Evolutionary conservation across 441 rosid species (phyloP).

Genomic region (Pelargonium australe): DNA sequence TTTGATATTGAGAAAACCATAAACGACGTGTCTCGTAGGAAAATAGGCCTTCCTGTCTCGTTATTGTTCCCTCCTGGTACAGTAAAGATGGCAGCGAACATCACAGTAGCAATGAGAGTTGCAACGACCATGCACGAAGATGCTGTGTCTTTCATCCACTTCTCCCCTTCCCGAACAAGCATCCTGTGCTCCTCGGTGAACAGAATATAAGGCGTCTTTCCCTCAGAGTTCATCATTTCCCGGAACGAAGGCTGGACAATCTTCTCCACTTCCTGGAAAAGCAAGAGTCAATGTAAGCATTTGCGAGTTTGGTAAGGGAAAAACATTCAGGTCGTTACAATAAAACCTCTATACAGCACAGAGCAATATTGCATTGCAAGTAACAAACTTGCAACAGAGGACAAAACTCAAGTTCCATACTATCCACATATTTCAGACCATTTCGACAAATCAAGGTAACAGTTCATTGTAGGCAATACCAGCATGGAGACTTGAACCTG

Average conservation of each 20-base stretch:
- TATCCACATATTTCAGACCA: too few species aligned
- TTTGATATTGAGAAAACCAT: conserved; percentile 31
- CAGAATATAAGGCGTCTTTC: conserved; percentile 26
- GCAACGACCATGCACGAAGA: conserved; percentile 40
- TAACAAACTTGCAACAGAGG: too few species aligned
- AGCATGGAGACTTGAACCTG: too few species aligned
- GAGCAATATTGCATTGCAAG: too few species aligned
- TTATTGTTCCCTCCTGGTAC: conserved; percentile 42
- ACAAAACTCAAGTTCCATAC: too few species aligned
- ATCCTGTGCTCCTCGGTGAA: conserved; percentile 30
- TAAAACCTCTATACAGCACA: too few species aligned
- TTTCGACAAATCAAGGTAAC: too few species aligned
- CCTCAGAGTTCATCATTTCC: conserved; percentile 25
- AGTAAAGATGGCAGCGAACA: conserved; percentile 33
- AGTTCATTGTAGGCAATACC: too few species aligned
- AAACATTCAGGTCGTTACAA: too few species aligned
- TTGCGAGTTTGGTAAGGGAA: too few species aligned
- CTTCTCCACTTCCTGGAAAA: conserved; percentile 38
- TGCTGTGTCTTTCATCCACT: conserved; percentile 45
- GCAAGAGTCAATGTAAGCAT: too few species aligned
- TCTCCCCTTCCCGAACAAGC: conserved; percentile 37
- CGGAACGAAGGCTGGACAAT: conserved; percentile 29
- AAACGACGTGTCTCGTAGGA: conserved; percentile 21
- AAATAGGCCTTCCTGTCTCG: conserved; percentile 27
- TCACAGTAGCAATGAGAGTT: conserved; percentile 38